Base-by-base conservation (phyloP, 1,284 basidiomycete genomes). In the Psilocybe mexicana region DNA sequence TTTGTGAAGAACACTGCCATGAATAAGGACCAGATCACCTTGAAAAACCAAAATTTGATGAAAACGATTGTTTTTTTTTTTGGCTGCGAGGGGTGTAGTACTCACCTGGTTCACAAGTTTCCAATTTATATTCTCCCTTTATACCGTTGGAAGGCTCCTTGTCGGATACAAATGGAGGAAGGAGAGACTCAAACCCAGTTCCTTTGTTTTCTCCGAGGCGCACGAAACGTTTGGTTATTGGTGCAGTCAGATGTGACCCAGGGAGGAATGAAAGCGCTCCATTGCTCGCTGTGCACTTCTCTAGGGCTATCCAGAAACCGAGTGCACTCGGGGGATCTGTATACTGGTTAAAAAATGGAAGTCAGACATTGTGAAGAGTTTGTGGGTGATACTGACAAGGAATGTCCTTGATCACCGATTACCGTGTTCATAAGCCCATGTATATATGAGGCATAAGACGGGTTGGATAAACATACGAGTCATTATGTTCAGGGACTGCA, bases 271-370 rank as follows among this genome's bases (percentile, higher is more conserved):
- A 94, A 43, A 97, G 79, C 24, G 94, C 94, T 3, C 95, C 95
- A 65, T 98, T 98, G 51, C 78, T 75, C 1, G 84, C 72, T 5
- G 93, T 94, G 70, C 94, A 96, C 61, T 85, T 83, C 70, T 98
- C 96, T 23, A 98, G 77, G 0, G 96, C 93, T 58, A 98, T 92
- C 96, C 96, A 99, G 69, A 95, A 93, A 0, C 96, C 96, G 4
- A 98, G 80, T 0, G 96, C 96, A 5, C 86, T 88, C 0, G 93
- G 93, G 6, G 96, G 96, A 50, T 92, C 79, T 3, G 95, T 98
- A 72, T 96, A 98, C 94, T 94, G 30, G n/a, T n/a, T n/a, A n/a
- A 43, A 24, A 24, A 30, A 36, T 11, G 23, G 18, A 46, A 30
- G 30, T 23, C 6, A 10, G 54, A n/a, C 24, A 43, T 36, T 43